Evolutionary conservation across 371 early-diverging fungal species (phyloP).

Genomic region (Capillidium rhysosporum): DNA sequence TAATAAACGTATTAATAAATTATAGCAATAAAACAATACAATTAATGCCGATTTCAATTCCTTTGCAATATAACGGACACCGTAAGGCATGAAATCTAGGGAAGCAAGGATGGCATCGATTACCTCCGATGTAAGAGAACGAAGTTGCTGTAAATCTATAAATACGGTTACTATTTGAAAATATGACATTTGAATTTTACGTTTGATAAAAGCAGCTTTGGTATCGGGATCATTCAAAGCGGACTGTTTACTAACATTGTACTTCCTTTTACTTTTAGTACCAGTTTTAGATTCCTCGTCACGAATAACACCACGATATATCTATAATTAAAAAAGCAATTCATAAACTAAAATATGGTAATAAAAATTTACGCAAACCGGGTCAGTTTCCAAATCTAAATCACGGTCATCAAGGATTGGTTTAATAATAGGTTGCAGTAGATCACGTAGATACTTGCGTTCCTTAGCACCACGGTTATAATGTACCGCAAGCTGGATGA

Average conservation of each 20-base stretch:
- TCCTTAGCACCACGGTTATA: slow-evolving; percentile 91
- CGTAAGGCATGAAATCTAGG: slow-evolving; percentile 75
- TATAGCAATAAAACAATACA: slow-evolving; percentile 10
- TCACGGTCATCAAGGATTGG: slow-evolving; percentile 47
- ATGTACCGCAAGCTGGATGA: slow-evolving; percentile 85
- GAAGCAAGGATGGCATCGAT: slow-evolving; percentile 56
- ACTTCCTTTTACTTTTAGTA: slow-evolving; percentile 45
- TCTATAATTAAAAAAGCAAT: slow-evolving; percentile 13
- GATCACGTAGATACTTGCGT: slow-evolving; percentile 66
- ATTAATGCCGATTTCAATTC: slow-evolving; percentile 58
- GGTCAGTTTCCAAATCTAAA: slow-evolving; percentile 81
- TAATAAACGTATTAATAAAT: slow-evolving; percentile 6
- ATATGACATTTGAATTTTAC: slow-evolving; percentile 10
- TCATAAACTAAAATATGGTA: not conserved
- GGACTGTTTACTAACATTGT: slow-evolving; percentile 58
- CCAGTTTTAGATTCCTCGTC: slow-evolving; percentile 84
- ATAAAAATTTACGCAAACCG: slow-evolving; percentile 29
- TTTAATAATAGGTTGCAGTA: slow-evolving; percentile 63
- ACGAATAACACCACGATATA: slow-evolving; percentile 69
- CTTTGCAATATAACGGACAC: slow-evolving; percentile 86
- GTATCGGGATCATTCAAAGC: slow-evolving; percentile 79
- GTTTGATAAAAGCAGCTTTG: slow-evolving; percentile 44
- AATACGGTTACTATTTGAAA: not conserved
- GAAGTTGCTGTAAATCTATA: slow-evolving; percentile 42
- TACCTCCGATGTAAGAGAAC: slow-evolving; percentile 58